Conservation (phyloP, 495 filamentous ascomycete genomes). For the Podospora comata region DNA sequence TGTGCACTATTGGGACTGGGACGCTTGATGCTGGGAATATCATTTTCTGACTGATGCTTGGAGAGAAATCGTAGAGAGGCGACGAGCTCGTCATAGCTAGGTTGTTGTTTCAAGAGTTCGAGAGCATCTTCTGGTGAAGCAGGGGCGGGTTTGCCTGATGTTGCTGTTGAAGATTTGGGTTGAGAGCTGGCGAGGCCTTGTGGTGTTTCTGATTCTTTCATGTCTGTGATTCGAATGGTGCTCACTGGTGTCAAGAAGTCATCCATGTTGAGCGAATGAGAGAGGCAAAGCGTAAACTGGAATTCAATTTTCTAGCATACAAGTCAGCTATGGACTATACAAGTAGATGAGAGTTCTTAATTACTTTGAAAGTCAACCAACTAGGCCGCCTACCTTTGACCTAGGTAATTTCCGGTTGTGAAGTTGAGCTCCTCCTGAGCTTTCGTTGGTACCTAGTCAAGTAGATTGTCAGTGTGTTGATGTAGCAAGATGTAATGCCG, state of each 20-base stretch:
- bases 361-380: not conserved
- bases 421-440: not conserved
- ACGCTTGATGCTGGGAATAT: constrained; percentile 57
- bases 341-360: not conserved
- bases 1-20: constrained; percentile 65
- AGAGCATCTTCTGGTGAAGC: constrained; percentile 58
- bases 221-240: constrained; percentile 22
- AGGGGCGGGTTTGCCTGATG: constrained; percentile 22
- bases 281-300: too few relatives aligned
- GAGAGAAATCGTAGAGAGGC: constrained; percentile 53
- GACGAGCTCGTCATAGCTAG: constrained; percentile 56
- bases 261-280: constrained; percentile 40
- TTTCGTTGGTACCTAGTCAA: not conserved
- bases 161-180: constrained; percentile 16
- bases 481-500: not conserved
- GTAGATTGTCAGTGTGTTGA: not conserved
- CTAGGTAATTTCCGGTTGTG: not conserved
- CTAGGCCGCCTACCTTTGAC: too few relatives aligned
- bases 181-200: constrained; percentile 11
- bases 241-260: constrained; percentile 49
- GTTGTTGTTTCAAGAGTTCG: constrained; percentile 60
- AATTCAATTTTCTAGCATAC: not conserved
- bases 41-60: constrained; percentile 29
- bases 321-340: not conserved
- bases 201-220: constrained; percentile 7